Evolutionary conservation across 2,329 filamentous ascomycete genomes (phyloP).

Genomic region (Proliferodiscus dingleyae): DNA sequence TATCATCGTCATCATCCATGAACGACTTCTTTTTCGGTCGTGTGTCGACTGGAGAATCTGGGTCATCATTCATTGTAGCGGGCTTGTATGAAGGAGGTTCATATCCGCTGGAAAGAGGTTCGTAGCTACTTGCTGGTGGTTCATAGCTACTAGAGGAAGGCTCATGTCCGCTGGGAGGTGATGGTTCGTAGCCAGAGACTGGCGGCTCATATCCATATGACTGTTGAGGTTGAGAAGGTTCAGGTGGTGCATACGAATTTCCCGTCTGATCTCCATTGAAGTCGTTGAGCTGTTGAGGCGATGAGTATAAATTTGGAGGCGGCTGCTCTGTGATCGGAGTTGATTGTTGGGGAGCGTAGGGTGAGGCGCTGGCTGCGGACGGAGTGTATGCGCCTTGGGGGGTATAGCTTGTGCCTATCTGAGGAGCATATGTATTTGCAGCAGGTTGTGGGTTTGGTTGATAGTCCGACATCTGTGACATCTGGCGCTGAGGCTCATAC

Average conservation of each 20-base stretch:
- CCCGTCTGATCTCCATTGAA: slow-evolving; percentile 15
- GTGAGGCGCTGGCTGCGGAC: slow-evolving; percentile 13
- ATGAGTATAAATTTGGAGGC: slow-evolving; percentile 17
- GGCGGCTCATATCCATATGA: slow-evolving; percentile 23
- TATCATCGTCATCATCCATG: slow-evolving; percentile 74
- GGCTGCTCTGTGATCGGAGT: slow-evolving; percentile 18
- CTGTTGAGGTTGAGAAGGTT: slow-evolving; percentile 40
- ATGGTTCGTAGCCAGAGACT: slow-evolving; percentile 21
- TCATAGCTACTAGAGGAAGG: slow-evolving; percentile 22
- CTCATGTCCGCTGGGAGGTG: too few species aligned
- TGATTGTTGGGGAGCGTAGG: slow-evolving; percentile 13
- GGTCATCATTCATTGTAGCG: slow-evolving; percentile 39
- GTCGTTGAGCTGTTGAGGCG: slow-evolving; percentile 20
- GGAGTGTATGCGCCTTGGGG: slow-evolving; percentile 21
- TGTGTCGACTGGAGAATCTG: slow-evolving; percentile 35
- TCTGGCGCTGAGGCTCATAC: slow-evolving; percentile 39
- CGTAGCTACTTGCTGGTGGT: slow-evolving; percentile 24
- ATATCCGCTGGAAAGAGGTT: slow-evolving; percentile 41
- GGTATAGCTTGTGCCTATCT: slow-evolving; percentile 14
- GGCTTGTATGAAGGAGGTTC: slow-evolving; percentile 60
- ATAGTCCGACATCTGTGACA: slow-evolving; percentile 37
- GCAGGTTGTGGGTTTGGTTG: slow-evolving; percentile 25
- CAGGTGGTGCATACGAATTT: slow-evolving; percentile 13
- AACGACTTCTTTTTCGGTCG: slow-evolving; percentile 71
- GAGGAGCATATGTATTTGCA: slow-evolving; percentile 25